Percentiles rank a stretch among this genome's conserved stretches.
Evolutionary conservation across 495 filamentous ascomycete species (phyloP).

Genomic region (Podospora sp.): DNA sequence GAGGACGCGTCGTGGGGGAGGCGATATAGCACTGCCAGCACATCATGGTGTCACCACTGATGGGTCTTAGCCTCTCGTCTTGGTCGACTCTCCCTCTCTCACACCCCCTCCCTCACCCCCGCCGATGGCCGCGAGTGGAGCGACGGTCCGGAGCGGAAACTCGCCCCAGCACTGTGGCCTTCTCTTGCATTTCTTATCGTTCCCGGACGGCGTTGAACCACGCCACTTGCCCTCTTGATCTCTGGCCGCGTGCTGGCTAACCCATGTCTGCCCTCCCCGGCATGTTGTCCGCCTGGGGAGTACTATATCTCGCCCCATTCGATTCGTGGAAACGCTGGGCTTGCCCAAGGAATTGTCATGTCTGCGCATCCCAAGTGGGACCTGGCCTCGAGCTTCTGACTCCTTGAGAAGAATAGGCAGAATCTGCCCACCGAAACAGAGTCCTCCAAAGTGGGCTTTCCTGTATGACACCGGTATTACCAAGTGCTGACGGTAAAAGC

Average conservation of each 20-base stretch:
- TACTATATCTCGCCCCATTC: conserved; percentile 7
- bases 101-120: conserved; percentile 13
- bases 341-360: neutral
- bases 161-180: conserved; percentile 17
- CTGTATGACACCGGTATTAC: conserved; percentile 15
- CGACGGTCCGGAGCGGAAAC: conserved; percentile 15
- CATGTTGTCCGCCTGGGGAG: conserved; percentile 7
- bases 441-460: conserved; percentile 21
- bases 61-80: conserved; percentile 17
- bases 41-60: conserved; percentile 33
- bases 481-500: conserved; percentile 4
- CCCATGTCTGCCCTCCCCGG: neutral
- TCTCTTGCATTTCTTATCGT: conserved; percentile 25
- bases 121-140: conserved; percentile 13
- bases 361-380: conserved; percentile 20
- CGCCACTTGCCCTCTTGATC: conserved; percentile 25
- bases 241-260: conserved; percentile 13
- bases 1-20: conserved; percentile 20
- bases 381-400: conserved; percentile 29
- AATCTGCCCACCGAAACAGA: conserved; percentile 26
- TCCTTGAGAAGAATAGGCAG: conserved; percentile 25
- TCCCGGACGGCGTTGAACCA: conserved; percentile 29
- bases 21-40: conserved; percentile 31
- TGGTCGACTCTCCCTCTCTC: conserved; percentile 9
- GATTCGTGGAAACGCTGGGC: neutral